Base-by-base conservation (phyloP, 129 eudicot genomes). In the Tagetes patula region DNA sequence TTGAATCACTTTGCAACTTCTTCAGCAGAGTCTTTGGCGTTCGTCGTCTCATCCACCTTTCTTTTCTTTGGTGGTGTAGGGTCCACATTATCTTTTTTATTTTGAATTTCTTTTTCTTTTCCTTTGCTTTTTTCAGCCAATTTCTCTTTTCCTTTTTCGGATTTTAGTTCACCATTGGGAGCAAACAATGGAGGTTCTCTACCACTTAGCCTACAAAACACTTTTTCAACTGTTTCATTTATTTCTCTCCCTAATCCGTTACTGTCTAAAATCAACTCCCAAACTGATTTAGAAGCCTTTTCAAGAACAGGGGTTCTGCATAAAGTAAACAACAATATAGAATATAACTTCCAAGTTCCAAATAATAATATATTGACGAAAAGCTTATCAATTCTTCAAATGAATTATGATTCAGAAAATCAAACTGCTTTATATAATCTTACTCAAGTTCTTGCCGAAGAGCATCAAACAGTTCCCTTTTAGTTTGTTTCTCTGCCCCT, bases 401-500 rank as follows among this genome's bases (percentile, higher is more conserved):
- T 50, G 53, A 64, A 56, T 40, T 13, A 69, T 61, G 37, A 56
- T 70, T 27, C 42, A 32, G 39, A 14, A 69, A 74, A 37, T 12
- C 54, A 30, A 10, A 54, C 3, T 20, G 59, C 13, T 14, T 58
- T 1, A 32, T 13, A 20, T 46, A 8, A 64, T 33, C 96, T 82
- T 83, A 90, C 98, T 93, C 98, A 45, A 93, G 96, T 82, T 93
- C 98, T 54, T 89, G 96, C 5, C 96, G 83, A 67, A 92, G 95
- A 48, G 98, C 91, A 81, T 93, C 96, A 80, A 93, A 93, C 31
- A 93, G 89, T 74, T 93, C 98, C 59, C 96, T 81, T 83, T 93
- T 93, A 12, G 98, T 85, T 81, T 93, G 98, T 80, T 93, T 93
- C 36, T 93, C 98, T 48, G 98, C 96, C 13, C 98, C 98, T 42